Evolutionary conservation across 2,329 filamentous ascomycete species (phyloP), one percentile per base, ranked within the genome.

Genomic region (Thelonectria rubi): DNA sequence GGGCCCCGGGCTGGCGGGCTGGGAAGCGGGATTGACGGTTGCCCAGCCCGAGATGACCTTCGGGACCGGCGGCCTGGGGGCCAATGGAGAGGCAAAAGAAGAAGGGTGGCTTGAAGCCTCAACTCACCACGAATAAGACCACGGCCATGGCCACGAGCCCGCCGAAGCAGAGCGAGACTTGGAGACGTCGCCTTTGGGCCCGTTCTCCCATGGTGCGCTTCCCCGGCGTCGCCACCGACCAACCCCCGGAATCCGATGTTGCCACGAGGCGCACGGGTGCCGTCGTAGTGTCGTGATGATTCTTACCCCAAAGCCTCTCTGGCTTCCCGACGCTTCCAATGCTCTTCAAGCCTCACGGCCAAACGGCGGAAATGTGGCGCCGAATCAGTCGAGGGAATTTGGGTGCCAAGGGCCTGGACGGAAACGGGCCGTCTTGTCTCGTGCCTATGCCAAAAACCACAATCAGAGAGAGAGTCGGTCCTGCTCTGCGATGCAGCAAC

Each of bases 121-220:
- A 34, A 71, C 69, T 71, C 55, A 71, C 69, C 64, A 70, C 55
- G 51, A 68, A 58, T 58, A 68, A 55, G 58, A 69, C 55, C 43
- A 66, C 40, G 59, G 62, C 48, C 24, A 69, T 48, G 46, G 42
- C 64, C 61, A 62, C 37, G 49, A 60, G 51, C 40, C 54, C 52
- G 39, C 51, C 45, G 21, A 61, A 55, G 49, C 56, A 40, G n/a
- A 66, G 48, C 47, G 60, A 57, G 49, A 58, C 39, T 55, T 67
- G 61, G 32, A 54, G 37, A 37, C 53, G 55, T 52, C 65, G 69
- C 49, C 49, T 63, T 53, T 32, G 34, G 50, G 43, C 59, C 17
- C 39, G 46, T 49, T 52, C 24, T 24, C 24, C 24, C 59, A 43
- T 55, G 63, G 58, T 64, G 59, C 51, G 47, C 34, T 42, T 15